phyloP scores from a whole-genome alignment of 345 rosid genomes.

The Ceriops tagal region DNA sequence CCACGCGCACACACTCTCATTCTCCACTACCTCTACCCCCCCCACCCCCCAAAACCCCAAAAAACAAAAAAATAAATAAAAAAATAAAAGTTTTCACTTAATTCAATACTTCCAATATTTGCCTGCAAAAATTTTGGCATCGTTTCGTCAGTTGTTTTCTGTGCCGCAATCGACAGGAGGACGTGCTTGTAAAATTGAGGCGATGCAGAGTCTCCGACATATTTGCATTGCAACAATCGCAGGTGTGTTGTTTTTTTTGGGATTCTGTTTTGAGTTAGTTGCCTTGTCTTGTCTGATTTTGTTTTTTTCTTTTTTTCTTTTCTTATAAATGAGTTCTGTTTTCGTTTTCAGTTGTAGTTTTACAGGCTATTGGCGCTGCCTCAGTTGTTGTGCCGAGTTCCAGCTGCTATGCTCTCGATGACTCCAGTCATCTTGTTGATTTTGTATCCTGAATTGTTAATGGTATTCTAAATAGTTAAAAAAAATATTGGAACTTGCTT shows the following conservation, averaged over 20 bases:
- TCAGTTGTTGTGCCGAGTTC: constrained; percentile 62
- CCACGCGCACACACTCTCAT: no score
- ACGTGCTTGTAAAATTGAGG: constrained; percentile 5
- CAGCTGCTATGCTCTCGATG: constrained; percentile 77
- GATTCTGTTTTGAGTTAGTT: not conserved
- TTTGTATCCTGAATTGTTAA: constrained; percentile 68
- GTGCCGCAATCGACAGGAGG: not conserved
- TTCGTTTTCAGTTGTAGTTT: constrained; percentile 40
- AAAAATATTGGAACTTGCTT: not conserved
- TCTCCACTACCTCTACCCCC: no score
- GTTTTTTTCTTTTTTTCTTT: not conserved
- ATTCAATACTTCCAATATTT: no score
- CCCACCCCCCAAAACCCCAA: no score
- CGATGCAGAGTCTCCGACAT: not conserved
- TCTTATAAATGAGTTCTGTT: not conserved
- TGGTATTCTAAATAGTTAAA: not conserved
- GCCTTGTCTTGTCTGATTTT: not conserved
- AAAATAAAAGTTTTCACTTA: no score
- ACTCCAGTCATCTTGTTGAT: constrained; percentile 83
- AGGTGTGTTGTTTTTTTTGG: not conserved
- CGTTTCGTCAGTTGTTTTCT: no score
- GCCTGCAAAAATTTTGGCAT: no score
- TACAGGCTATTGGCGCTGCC: constrained; percentile 33
- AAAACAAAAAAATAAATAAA: no score
- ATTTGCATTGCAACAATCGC: not conserved